Evolutionary conservation across 768 basidiomycete genomes (phyloP).

Genomic region (Tricholoma saponaceum): DNA sequence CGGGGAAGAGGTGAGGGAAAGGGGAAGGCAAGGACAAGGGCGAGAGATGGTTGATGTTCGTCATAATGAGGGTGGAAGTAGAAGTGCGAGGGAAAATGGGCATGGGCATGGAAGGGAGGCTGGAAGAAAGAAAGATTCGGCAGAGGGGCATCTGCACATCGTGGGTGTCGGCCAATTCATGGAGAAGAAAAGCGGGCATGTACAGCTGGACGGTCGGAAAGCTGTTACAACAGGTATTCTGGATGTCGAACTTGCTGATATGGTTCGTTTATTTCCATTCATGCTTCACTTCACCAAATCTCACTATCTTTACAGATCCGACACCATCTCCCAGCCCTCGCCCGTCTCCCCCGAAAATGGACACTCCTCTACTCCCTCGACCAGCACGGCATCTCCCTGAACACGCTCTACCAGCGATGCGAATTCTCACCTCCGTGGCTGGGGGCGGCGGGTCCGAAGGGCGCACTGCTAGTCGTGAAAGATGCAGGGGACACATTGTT

Average conservation of each 20-base stretch:
- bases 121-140: neutral
- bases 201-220: constrained; percentile 53
- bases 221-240: constrained; percentile 53
- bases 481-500: constrained; percentile 67
- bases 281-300: neutral
- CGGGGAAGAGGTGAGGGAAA: neutral
- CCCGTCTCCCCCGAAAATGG: constrained; percentile 70
- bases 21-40: constrained; percentile 16
- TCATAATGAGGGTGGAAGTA: constrained; percentile 6
- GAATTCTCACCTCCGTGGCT: constrained; percentile 33
- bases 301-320: constrained; percentile 49
- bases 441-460: constrained; percentile 24
- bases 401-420: constrained; percentile 76
- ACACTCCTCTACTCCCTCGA: constrained; percentile 85
- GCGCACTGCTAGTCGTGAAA: constrained; percentile 59
- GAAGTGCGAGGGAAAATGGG: constrained; percentile 1
- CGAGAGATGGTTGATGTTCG: constrained; percentile 14
- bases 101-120: neutral
- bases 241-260: constrained; percentile 47
- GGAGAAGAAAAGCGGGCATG: constrained; percentile 45
- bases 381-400: constrained; percentile 90
- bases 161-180: constrained; percentile 39
- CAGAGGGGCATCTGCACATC: constrained; percentile 1
- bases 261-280: constrained; percentile 38
- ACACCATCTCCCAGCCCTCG: constrained; percentile 65